phyloP scores from a whole-genome alignment of 2,329 filamentous ascomycete genomes.

The Xenosphaeropsis pyriputrescens region DNA sequence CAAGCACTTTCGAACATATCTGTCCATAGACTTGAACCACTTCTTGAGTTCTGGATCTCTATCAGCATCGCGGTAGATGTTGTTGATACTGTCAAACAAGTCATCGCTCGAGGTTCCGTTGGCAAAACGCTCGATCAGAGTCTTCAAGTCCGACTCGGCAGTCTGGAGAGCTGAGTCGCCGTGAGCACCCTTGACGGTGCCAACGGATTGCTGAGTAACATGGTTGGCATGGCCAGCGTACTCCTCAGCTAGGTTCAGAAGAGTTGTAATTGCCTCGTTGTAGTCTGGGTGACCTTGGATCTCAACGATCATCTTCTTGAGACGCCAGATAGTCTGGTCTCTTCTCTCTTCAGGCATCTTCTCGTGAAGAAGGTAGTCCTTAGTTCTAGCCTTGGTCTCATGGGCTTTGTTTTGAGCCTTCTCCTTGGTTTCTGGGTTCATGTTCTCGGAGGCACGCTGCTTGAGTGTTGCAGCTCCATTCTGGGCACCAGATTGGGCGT shows the following conservation, averaged over 20 bases:
- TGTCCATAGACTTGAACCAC: conserved; percentile 75
- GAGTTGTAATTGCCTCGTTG: conserved; percentile 75
- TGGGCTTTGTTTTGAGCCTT: conserved; percentile 37
- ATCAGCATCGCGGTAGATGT: conserved; percentile 78
- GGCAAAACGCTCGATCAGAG: conserved; percentile 85
- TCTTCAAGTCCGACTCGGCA: conserved; percentile 72
- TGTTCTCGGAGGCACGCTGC: conserved; percentile 42
- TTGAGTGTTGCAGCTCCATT: conserved; percentile 26
- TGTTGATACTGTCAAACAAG: conserved; percentile 69
- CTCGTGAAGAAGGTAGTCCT: conserved; percentile 61
- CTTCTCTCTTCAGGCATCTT: conserved; percentile 91
- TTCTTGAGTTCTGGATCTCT: conserved; percentile 70
- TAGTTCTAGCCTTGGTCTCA: conserved; percentile 30
- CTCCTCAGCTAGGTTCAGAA: conserved; percentile 70
- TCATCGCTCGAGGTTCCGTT: conserved; percentile 86
- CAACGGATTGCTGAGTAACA: conserved; percentile 46
- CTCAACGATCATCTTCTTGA: conserved; percentile 97
- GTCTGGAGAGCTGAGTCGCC: conserved; percentile 44
- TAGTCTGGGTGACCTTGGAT: conserved; percentile 94
- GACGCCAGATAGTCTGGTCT: conserved; percentile 77
- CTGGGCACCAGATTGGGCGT: conserved; percentile 31
- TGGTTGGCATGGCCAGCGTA: conserved; percentile 65
- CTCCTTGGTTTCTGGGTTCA: conserved; percentile 39
- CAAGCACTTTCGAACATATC: conserved; percentile 68
- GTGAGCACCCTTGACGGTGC: conserved; percentile 60